These are phyloP conservation scores for Cadophora sp. DNA, from an alignment of 2,329 filamentous ascomycete genomes.

Conservation along the genomic window DNA sequence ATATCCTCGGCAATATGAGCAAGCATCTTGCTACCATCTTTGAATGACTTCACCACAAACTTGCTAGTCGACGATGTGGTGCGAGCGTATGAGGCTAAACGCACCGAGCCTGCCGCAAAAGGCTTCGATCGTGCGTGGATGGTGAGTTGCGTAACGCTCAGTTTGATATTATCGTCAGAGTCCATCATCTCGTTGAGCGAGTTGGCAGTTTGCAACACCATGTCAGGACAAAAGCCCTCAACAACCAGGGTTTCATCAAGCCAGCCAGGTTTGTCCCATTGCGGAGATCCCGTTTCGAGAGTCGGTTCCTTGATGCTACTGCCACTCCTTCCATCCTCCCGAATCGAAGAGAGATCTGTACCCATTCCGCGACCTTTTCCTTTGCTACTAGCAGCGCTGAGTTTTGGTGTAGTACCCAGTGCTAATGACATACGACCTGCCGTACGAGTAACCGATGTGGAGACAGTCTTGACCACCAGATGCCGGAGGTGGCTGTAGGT, in stretches of 20 bases:
- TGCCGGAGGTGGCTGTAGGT: constrained; percentile 39
- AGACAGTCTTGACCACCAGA: constrained; percentile 44
- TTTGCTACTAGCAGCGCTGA: background rate
- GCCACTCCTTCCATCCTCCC: constrained; percentile 15
- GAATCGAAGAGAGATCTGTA: constrained; percentile 30
- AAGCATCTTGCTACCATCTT: constrained; percentile 38
- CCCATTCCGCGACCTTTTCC: constrained; percentile 8
- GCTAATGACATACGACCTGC: constrained; percentile 36
- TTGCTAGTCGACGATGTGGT: constrained; percentile 40
- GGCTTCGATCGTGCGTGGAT: constrained; percentile 45
- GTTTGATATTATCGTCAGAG: constrained; percentile 46
- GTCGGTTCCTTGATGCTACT: constrained; percentile 5
- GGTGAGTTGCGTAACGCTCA: constrained; percentile 46
- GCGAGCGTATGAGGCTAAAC: constrained; percentile 48
- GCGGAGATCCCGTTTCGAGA: constrained; percentile 39
- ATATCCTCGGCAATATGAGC: constrained; percentile 49
- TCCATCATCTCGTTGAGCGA: constrained; percentile 49
- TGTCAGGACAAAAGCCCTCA: constrained; percentile 45
- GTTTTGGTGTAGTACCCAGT: constrained; percentile 3
- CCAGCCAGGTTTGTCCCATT: constrained; percentile 43
- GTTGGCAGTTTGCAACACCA: constrained; percentile 37
- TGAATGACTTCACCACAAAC: constrained; percentile 49
- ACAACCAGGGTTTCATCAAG: constrained; percentile 42
- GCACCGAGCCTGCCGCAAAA: constrained; percentile 47
- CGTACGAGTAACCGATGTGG: constrained; percentile 45